Evolutionary conservation across 345 rosid species (phyloP), one percentile per base, ranked within the genome.

Genomic region (Eucalyptus sp.): DNA sequence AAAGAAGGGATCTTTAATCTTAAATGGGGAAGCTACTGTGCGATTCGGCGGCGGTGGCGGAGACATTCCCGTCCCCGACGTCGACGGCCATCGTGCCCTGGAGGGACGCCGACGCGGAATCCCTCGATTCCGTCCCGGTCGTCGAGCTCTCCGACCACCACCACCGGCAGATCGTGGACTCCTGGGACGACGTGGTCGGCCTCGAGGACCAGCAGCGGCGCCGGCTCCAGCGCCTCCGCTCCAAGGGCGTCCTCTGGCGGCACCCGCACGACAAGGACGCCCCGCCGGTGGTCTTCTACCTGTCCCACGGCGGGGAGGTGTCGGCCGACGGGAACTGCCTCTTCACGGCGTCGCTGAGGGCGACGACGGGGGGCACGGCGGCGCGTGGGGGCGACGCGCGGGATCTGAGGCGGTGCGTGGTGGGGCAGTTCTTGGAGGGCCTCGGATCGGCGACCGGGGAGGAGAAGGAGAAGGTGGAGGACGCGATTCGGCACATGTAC

Each of bases 271-370:
- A 91, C 20, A 86, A 87, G 64, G 88, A 89, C n/a, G 93, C 94
- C 10, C 49, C 92, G 7, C 93, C 99, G 48, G 93, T 96, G 41
- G 98, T 98, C 51, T 97, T 98, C 93, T 93, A 93, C 84, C 93
- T 97, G 37, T 94, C 98, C 0, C 97, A 98, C 89, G 99, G 99
- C 18, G 99, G 99, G 43, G 99, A 97, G 71, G 99, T 98, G 7
- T 96, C 97, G 41, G 86, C 99, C 27, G 99, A 98, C 89, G 99
- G 99, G 48, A 98, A 98, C 95, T 98, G 99, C 92, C 91, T 98
- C 8, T 98, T 98, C 95, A 97, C 99, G 14, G 99, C 99, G 24
- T 96, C 98, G 5, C 96, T 93, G 87, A 94, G 90, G 87, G 99
- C 99, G 7, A 94, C 94, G 97, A 41, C 83, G 8, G 83, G 83